These are phyloP conservation scores for Linanthus parryae DNA, from an alignment of 148 eudicot species.

Conservation along the genomic window DNA sequence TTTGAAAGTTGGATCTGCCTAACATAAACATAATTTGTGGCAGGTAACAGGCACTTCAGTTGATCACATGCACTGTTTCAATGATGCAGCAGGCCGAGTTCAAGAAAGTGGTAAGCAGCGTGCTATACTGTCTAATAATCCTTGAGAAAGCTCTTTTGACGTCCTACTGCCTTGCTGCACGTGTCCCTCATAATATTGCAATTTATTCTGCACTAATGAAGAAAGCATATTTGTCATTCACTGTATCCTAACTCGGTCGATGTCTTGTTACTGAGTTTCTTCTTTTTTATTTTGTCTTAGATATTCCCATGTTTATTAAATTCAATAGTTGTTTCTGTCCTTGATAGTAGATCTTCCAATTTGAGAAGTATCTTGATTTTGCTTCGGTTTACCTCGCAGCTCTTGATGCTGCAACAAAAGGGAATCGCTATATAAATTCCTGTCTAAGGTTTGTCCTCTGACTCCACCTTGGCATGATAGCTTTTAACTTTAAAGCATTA, in stretches of 20 bases:
- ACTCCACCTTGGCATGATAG: conserved; percentile 3
- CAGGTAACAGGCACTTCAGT: conserved; percentile 59
- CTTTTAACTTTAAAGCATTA: no score
- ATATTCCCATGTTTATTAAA: no score
- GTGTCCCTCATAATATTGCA: no score
- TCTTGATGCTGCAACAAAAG: conserved; percentile 86
- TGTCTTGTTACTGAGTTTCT: neutral
- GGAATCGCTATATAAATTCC: conserved; percentile 84
- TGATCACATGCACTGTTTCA: conserved; percentile 77
- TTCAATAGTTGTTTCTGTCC: no score
- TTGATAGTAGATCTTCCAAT: neutral
- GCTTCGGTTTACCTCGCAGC: conserved; percentile 39
- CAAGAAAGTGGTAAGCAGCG: conserved; percentile 81
- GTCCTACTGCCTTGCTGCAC: no score
- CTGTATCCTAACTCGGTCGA: no score
- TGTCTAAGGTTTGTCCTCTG: conserved; percentile 60
- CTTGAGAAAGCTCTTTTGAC: no score
- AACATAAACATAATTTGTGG: no score
- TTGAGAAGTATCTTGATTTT: conserved; percentile 4
- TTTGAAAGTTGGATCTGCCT: no score
- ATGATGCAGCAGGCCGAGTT: conserved; percentile 74
- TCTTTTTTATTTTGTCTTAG: neutral
- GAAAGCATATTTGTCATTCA: no score
- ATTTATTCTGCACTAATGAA: no score
- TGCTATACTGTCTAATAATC: no score